A percentile compares a stretch with the other conserved stretches of the same genome.
phyloP scores from a whole-genome alignment of 495 filamentous ascomycete species.

The Jackrogersella multiformis region DNA sequence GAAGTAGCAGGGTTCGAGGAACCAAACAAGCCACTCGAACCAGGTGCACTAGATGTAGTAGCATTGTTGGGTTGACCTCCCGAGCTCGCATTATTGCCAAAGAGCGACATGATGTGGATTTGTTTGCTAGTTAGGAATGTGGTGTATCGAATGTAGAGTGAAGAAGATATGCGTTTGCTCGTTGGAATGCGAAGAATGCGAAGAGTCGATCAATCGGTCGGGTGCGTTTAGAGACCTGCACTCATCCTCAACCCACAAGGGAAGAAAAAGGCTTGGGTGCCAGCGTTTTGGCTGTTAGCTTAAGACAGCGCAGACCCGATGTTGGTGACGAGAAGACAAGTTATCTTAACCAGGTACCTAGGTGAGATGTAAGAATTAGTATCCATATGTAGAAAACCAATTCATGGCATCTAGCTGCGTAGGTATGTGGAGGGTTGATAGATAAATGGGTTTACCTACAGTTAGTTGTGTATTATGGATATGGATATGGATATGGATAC shows the following conservation, averaged over 20 bases:
- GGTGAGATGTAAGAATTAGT: not conserved
- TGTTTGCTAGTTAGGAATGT: slow-evolving; percentile 26
- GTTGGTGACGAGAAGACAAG: not conserved
- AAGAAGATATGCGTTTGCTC: not conserved
- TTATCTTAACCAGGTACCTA: not conserved
- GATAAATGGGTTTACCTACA: slow-evolving; percentile 6
- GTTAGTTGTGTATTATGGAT: too few relatives aligned
- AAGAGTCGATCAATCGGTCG: slow-evolving; percentile 9
- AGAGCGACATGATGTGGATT: slow-evolving; percentile 43
- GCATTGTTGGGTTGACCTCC: slow-evolving; percentile 49
- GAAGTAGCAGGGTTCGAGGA: slow-evolving; percentile 30
- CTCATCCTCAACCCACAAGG: slow-evolving; percentile 28
- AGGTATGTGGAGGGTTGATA: not conserved
- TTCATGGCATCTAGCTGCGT: not conserved
- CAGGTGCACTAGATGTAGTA: slow-evolving; percentile 53
- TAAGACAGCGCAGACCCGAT: slow-evolving; percentile 18
- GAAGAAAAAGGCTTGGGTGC: slow-evolving; percentile 23
- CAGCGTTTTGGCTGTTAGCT: slow-evolving; percentile 15
- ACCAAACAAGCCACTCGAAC: slow-evolving; percentile 53
- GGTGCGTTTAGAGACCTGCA: slow-evolving; percentile 16
- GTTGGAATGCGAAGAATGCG: slow-evolving; percentile 44
- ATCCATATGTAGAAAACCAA: not conserved
- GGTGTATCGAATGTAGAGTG: not conserved
- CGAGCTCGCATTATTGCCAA: slow-evolving; percentile 49
- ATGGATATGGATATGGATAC: too few relatives aligned